A percentile compares a stretch with the other conserved stretches of the same genome.
Conservation (phyloP, 2,329 filamentous ascomycete genomes). For the Cladosporium phlei region DNA sequence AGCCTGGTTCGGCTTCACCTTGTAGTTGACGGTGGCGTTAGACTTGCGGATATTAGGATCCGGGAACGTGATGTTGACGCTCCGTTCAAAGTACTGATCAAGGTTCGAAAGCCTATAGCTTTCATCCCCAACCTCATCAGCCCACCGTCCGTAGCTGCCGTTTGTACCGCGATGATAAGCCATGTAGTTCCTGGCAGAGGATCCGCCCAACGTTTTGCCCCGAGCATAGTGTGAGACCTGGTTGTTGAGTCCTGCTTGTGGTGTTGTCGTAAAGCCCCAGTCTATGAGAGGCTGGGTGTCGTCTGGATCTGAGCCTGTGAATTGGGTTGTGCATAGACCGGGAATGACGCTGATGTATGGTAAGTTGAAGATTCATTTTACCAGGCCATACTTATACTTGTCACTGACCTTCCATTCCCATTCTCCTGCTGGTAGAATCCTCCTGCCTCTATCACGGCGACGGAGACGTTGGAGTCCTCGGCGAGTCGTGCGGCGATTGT, state of each 20-base stretch:
- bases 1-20: conserved; percentile 19
- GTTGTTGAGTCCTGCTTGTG: conserved; percentile 21
- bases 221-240: conserved; percentile 25
- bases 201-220: conserved; percentile 29
- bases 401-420: conserved; percentile 16
- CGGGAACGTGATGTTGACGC: conserved; percentile 20
- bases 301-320: conserved; percentile 7
- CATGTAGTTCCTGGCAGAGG: conserved; percentile 26
- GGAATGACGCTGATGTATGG: conserved; percentile 6
- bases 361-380: background rate
- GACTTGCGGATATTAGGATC: conserved; percentile 18
- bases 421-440: conserved; percentile 22
- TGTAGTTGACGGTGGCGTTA: conserved; percentile 26
- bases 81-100: conserved; percentile 22
- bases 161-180: conserved; percentile 29
- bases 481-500: conserved; percentile 22
- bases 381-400: background rate
- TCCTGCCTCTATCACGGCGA: conserved; percentile 26
- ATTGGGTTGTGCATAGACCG: conserved; percentile 4
- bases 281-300: conserved; percentile 26
- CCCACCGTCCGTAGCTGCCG: conserved; percentile 33
- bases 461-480: conserved; percentile 14
- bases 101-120: conserved; percentile 27
- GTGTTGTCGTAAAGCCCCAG: conserved; percentile 27
- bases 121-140: conserved; percentile 33